Percentiles rank a stretch among this genome's conserved stretches.
These are phyloP conservation scores for Blepharisma undulans DNA, from an alignment of 169 alveolate genomes.

Conservation along the genomic window DNA sequence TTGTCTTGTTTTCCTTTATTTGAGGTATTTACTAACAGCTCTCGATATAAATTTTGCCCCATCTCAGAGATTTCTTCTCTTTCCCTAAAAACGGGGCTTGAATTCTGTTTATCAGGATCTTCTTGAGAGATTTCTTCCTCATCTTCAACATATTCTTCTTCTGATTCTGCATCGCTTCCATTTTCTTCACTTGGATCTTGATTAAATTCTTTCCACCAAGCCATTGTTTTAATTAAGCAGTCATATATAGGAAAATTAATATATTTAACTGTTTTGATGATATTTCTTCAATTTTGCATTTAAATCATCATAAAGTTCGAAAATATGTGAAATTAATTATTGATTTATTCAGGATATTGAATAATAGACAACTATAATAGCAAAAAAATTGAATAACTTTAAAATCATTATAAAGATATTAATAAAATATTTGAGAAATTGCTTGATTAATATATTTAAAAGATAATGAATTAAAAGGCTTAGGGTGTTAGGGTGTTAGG, in stretches of 20 bases:
- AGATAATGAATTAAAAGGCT: too few species aligned
- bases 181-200: background rate
- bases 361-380: too few species aligned
- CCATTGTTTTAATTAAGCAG: background rate
- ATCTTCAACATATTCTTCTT: background rate
- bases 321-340: too few species aligned
- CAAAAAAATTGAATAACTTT: too few species aligned
- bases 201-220: background rate
- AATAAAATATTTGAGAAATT: too few species aligned
- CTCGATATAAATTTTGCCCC: slow-evolving; percentile 5
- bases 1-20: background rate
- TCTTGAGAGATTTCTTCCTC: background rate
- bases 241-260: background rate
- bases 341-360: too few species aligned
- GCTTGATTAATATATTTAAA: too few species aligned
- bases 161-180: background rate
- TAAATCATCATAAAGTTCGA: too few species aligned
- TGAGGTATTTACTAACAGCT: slow-evolving; percentile 5
- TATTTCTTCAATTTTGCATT: too few species aligned
- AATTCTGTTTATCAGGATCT: background rate
- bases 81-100: background rate
- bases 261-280: too few species aligned
- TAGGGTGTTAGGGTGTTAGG: too few species aligned
- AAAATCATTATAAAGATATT: too few species aligned
- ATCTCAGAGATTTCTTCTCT: background rate